These are phyloP conservation scores for Cercospora canescens DNA, from an alignment of 2,329 filamentous ascomycete species.

Conservation along the genomic window DNA sequence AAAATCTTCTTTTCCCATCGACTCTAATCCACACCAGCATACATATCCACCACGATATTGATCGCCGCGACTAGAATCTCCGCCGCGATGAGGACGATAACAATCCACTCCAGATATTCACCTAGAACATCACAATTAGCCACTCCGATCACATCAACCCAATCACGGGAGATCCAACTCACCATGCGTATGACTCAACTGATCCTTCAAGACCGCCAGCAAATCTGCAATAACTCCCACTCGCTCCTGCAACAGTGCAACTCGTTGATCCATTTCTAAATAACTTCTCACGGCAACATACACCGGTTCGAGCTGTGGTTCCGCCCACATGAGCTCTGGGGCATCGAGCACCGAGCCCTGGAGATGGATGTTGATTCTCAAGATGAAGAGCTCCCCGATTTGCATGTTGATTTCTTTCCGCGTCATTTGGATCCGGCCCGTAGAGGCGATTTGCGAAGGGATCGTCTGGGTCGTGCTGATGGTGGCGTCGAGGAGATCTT, in stretches of 20 bases:
- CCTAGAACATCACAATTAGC: slow-evolving; percentile 30
- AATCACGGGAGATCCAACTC: no score
- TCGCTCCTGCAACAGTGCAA: slow-evolving; percentile 83
- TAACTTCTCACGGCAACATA: slow-evolving; percentile 95
- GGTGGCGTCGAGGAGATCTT: slow-evolving; percentile 90
- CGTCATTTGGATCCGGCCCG: slow-evolving; percentile 86
- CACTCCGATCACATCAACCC: slow-evolving; percentile 38
- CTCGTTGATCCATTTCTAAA: slow-evolving; percentile 96
- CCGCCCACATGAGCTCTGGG: slow-evolving; percentile 97
- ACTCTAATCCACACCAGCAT: slow-evolving; percentile 54
- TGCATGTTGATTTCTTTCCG: slow-evolving; percentile 98
- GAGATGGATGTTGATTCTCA: slow-evolving; percentile 96
- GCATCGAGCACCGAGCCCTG: slow-evolving; percentile 96
- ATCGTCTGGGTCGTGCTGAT: slow-evolving; percentile 93
- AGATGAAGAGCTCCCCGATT: slow-evolving; percentile 95
- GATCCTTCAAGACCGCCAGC: slow-evolving; percentile 89
- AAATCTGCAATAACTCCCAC: slow-evolving; percentile 92
- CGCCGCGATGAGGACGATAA: slow-evolving; percentile 92
- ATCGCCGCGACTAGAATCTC: slow-evolving; percentile 84
- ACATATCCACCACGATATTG: slow-evolving; percentile 93
- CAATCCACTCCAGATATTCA: slow-evolving; percentile 57
- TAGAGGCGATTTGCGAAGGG: slow-evolving; percentile 86
- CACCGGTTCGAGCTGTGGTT: slow-evolving; percentile 93
- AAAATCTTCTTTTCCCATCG: no score
- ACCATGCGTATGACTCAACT: slow-evolving; percentile 88